phyloP scores from a whole-genome alignment of 805 yeast species.

The Ogataea neopini region DNA sequence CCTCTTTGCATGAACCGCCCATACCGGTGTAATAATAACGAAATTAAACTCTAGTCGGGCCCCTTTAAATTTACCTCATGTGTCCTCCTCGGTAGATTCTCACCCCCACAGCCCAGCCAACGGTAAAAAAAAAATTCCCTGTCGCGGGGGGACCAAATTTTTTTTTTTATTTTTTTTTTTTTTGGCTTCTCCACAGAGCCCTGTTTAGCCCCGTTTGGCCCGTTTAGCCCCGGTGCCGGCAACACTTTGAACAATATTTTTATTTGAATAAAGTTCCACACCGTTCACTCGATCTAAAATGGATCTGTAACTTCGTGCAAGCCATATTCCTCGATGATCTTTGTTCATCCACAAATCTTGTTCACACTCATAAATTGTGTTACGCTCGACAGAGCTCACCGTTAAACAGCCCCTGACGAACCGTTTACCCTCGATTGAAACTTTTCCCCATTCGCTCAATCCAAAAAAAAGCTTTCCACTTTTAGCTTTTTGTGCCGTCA shows the following conservation, averaged over 20 bases:
- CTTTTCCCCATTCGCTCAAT: slow-evolving; percentile 42
- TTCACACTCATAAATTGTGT: slow-evolving; percentile 41
- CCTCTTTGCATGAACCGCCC: background rate
- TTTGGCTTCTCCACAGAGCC: slow-evolving; percentile 5
- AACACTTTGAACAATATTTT: background rate
- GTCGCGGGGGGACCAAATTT: background rate
- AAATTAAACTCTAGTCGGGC: too few species aligned
- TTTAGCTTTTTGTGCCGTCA: slow-evolving; percentile 42
- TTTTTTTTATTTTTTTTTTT: background rate
- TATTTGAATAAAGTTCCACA: background rate
- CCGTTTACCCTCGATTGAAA: slow-evolving; percentile 44
- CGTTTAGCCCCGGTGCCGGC: slow-evolving; percentile 3
- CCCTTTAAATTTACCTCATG: background rate
- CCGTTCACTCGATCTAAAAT: slow-evolving; percentile 6
- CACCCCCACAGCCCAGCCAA: slow-evolving; percentile 1
- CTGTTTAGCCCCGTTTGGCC: slow-evolving; percentile 4
- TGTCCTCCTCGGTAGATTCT: background rate
- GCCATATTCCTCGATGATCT: slow-evolving; percentile 33
- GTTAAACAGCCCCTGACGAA: slow-evolving; percentile 44
- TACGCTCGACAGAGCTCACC: slow-evolving; percentile 40
- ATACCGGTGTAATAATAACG: background rate
- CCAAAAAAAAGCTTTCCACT: slow-evolving; percentile 42
- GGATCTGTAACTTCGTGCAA: slow-evolving; percentile 39
- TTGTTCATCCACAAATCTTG: slow-evolving; percentile 48
- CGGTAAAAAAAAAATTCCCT: background rate